Conservation (phyloP, 805 yeast species). For the Kuraishia cidri region DNA sequence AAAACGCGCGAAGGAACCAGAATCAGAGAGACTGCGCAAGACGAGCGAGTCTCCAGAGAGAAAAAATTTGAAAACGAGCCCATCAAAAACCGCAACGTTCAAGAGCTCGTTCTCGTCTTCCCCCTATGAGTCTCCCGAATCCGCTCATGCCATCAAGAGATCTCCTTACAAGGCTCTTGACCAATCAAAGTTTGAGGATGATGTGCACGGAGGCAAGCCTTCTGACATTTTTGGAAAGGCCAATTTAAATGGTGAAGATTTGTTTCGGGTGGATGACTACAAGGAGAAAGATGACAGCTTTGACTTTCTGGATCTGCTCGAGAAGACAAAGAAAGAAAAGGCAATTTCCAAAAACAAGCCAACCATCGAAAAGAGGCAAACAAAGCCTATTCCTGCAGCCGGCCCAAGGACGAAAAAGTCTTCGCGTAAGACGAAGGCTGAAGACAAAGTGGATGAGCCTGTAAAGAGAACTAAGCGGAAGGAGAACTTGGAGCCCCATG, state of each 20-base stretch:
- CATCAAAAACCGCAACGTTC: slow-evolving; percentile 1
- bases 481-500: too few species aligned
- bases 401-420: neutral
- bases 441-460: slow-evolving; percentile 3
- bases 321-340: slow-evolving; percentile 1
- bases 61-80: slow-evolving; percentile 1
- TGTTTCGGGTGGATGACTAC: neutral
- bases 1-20: too few species aligned
- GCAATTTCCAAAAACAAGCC: neutral
- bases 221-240: neutral
- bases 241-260: neutral
- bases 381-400: neutral
- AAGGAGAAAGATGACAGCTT: neutral
- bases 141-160: neutral
- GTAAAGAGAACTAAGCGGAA: too few species aligned
- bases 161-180: slow-evolving; percentile 1
- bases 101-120: neutral
- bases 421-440: slow-evolving; percentile 2
- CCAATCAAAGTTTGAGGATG: slow-evolving; percentile 2
- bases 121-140: neutral
- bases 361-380: neutral
- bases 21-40: too few species aligned
- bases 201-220: neutral
- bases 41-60: too few species aligned
- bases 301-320: slow-evolving; percentile 1